Percentiles rank a stretch among this genome's conserved stretches.
These are phyloP conservation scores for Schizonepeta tenuifolia DNA, from an alignment of 257 asterid species.

Conservation along the genomic window DNA sequence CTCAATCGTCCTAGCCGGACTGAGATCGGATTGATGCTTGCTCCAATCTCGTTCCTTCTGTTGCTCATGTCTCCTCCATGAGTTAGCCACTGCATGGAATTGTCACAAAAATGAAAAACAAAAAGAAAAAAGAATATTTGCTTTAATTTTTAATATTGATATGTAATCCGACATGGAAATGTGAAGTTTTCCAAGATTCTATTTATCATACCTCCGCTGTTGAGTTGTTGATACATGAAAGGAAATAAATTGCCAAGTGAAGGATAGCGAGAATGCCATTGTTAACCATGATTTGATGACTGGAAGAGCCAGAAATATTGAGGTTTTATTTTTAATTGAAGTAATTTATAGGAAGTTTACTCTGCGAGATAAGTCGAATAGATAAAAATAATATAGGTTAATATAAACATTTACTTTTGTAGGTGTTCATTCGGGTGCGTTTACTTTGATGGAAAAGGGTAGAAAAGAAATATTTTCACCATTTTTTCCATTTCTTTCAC, in stretches of 20 bases:
- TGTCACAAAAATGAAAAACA: neutral
- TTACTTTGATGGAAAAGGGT: no score
- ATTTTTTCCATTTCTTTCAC: no score
- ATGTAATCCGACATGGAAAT: neutral
- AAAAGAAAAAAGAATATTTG: neutral
- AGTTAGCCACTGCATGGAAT: slow-evolving; percentile 57
- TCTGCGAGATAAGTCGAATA: no score
- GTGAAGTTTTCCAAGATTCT: no score
- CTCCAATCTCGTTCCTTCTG: slow-evolving; percentile 50
- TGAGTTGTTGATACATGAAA: slow-evolving; percentile 30
- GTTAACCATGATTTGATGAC: slow-evolving; percentile 28
- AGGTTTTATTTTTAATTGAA: neutral
- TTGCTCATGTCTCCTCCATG: slow-evolving; percentile 74
- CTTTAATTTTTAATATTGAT: neutral
- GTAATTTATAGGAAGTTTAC: no score
- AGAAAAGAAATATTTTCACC: no score
- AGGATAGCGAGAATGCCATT: slow-evolving; percentile 30
- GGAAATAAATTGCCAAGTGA: slow-evolving; percentile 30
- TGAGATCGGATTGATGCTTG: slow-evolving; percentile 44
- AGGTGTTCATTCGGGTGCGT: no score
- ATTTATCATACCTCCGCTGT: slow-evolving; percentile 50
- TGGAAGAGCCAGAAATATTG: neutral
- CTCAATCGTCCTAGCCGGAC: slow-evolving; percentile 38
- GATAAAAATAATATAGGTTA: no score
- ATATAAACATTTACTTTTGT: no score